phyloP scores from a whole-genome alignment of 2,329 filamentous ascomycete genomes.

The Aspergillus novoparasiticus region DNA sequence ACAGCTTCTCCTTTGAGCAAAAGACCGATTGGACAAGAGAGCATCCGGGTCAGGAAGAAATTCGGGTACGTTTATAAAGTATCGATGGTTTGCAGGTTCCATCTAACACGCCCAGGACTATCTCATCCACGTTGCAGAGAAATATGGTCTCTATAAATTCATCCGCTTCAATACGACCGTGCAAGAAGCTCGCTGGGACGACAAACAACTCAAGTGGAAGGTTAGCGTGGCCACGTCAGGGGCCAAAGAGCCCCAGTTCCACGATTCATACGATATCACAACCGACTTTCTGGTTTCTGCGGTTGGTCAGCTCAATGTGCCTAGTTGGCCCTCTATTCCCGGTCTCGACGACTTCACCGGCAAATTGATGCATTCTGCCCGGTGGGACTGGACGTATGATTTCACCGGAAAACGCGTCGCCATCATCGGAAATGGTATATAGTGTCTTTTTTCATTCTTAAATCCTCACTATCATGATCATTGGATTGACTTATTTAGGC shows the following conservation, averaged over 20 bases:
- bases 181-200: slow-evolving; percentile 58
- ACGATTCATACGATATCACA: slow-evolving; percentile 54
- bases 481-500: slow-evolving; percentile 34
- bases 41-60: slow-evolving; percentile 64
- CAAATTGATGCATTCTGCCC: slow-evolving; percentile 58
- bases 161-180: slow-evolving; percentile 61
- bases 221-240: slow-evolving; percentile 52
- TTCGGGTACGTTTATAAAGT: slow-evolving; percentile 42
- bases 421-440: slow-evolving; percentile 60
- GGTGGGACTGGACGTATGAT: slow-evolving; percentile 64
- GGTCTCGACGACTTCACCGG: slow-evolving; percentile 54
- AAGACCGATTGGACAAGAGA: slow-evolving; percentile 61
- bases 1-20: slow-evolving; percentile 64
- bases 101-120: slow-evolving; percentile 44
- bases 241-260: slow-evolving; percentile 59
- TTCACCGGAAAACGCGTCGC: slow-evolving; percentile 58
- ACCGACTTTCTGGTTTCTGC: slow-evolving; percentile 61
- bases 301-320: slow-evolving; percentile 62
- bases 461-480: not conserved
- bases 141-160: slow-evolving; percentile 58
- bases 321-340: slow-evolving; percentile 52
- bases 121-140: slow-evolving; percentile 55
- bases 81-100: not conserved
- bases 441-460: not conserved
- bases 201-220: slow-evolving; percentile 54